A percentile compares a stretch with the other conserved stretches of the same genome.
Conservation (phyloP, 2,329 filamentous ascomycete species). For the Penicillium freii region DNA sequence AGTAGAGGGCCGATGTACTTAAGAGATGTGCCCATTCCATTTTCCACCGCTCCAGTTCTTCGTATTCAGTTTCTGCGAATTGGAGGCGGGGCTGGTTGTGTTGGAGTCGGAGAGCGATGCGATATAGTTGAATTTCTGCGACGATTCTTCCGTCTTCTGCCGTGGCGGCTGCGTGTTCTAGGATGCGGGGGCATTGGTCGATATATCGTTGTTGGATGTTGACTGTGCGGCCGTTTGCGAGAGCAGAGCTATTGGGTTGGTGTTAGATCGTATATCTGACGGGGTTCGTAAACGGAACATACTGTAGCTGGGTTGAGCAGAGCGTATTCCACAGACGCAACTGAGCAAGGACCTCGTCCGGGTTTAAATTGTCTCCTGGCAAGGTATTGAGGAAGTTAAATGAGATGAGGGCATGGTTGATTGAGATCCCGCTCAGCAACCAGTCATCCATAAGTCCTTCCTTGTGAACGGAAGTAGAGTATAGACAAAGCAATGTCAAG, state of each 20-base stretch:
- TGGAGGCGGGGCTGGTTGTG: conserved; percentile 27
- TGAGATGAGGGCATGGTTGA: conserved; percentile 33
- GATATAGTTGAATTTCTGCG: conserved; percentile 35
- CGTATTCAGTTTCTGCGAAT: conserved; percentile 29
- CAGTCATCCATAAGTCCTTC: conserved; percentile 37
- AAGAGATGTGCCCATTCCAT: conserved; percentile 36
- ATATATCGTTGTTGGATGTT: conserved; percentile 32
- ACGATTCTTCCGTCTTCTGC: conserved; percentile 32
- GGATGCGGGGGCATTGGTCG: conserved; percentile 31
- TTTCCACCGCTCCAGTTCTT: conserved; percentile 37
- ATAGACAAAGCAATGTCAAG: conserved; percentile 33
- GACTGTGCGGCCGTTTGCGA: conserved; percentile 33
- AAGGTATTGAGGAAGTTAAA: conserved; percentile 20
- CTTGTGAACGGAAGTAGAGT: conserved; percentile 33
- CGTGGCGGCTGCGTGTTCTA: conserved; percentile 32
- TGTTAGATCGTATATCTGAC: conserved; percentile 7
- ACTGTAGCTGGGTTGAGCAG: conserved; percentile 37
- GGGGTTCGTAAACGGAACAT: conserved; percentile 6
- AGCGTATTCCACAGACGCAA: conserved; percentile 37
- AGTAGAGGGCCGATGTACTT: conserved; percentile 17
- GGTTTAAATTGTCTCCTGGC: conserved; percentile 24
- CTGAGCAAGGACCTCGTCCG: conserved; percentile 31
- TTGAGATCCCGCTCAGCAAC: conserved; percentile 38
- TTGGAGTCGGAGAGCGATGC: conserved; percentile 30
- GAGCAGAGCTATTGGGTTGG: conserved; percentile 23